phyloP scores from a whole-genome alignment of 306 rosid genomes.

The Alnus rubra region DNA sequence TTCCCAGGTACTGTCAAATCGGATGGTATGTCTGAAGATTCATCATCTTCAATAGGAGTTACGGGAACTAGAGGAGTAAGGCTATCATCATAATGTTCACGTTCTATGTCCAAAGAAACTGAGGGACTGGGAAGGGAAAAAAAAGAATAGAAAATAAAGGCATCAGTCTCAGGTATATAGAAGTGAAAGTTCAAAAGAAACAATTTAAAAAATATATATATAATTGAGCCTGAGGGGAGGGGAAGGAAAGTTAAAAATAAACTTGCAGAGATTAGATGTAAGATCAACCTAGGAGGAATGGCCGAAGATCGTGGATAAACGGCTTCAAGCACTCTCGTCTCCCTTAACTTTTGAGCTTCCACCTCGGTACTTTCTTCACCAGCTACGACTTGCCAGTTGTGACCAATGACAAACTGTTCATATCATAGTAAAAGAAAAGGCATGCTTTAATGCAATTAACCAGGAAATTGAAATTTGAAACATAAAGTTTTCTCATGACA shows the following conservation, averaged over 20 bases:
- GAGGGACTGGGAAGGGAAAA: slow-evolving; percentile 44
- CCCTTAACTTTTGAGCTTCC: slow-evolving; percentile 47
- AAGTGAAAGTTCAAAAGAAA: neutral
- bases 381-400: slow-evolving; percentile 56
- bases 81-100: slow-evolving; percentile 48
- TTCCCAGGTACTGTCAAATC: slow-evolving; percentile 20
- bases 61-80: slow-evolving; percentile 55
- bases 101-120: slow-evolving; percentile 42
- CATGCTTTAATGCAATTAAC: neutral
- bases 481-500: neutral
- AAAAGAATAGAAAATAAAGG: neutral
- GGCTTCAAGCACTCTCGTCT: slow-evolving; percentile 60
- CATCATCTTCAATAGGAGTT: slow-evolving; percentile 63
- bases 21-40: slow-evolving; percentile 23
- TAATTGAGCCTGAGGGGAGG: no score
- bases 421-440: neutral
- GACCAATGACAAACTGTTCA: slow-evolving; percentile 42
- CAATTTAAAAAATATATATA: no score
- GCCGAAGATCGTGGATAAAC: slow-evolving; percentile 62
- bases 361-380: slow-evolving; percentile 74
- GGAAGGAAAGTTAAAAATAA: no score
- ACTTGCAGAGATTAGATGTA: slow-evolving; percentile 9
- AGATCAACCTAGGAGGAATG: slow-evolving; percentile 61
- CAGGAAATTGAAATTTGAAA: neutral
- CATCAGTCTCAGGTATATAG: slow-evolving; percentile 11